Evolutionary conservation across 108 stramenopile genomes (phyloP), one percentile per base, ranked within the genome.

Genomic region (Stephanodiscus minutulus): DNA sequence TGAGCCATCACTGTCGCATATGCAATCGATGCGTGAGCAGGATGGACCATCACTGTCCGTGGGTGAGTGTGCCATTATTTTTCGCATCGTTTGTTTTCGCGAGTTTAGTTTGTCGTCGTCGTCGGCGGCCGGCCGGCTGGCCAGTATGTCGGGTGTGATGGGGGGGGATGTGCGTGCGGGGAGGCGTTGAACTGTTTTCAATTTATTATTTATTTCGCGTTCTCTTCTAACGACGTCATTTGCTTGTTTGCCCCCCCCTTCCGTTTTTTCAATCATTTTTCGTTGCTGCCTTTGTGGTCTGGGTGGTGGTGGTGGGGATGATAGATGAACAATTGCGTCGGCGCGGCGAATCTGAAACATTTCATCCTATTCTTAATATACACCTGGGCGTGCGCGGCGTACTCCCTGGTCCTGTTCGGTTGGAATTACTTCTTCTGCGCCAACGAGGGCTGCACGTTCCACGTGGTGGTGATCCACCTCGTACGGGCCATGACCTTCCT

Each of bases 21-120:
- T 99, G 98, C 80, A 93, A 94, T 82, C 88, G 97, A 57, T 99
- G 98, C 73, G 92, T 98, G 44, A 88, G 89, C 47, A 72, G 93
- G 71, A 98, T 99, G 98, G 98, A 98, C 81, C 98, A 98, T 75
- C 93, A 95, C 78, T 98, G 98, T 90, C 96, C 96, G 7, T 98
- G 98, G 98, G 59, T 60, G 35, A 60, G 59, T 58, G 33, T 52
- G 24, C 43, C 1, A 44, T 44, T 44, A 13, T 21, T 50, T 50
- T 49, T 49, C 18, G 5, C 48, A 8, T 49, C 17, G 18, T 50
- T 20, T 50, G 15, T n/a, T n/a, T n/a, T n/a, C n/a, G n/a, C n/a
- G n/a, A n/a, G 39, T 39, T 39, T 39, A 8, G 39, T 39, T 8
- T 39, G 39, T 11, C 39, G 39, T 39, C 39, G 3, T 7, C n/a